phyloP scores from a whole-genome alignment of 1,139 yeast species.

The Dujonia santamariae region DNA sequence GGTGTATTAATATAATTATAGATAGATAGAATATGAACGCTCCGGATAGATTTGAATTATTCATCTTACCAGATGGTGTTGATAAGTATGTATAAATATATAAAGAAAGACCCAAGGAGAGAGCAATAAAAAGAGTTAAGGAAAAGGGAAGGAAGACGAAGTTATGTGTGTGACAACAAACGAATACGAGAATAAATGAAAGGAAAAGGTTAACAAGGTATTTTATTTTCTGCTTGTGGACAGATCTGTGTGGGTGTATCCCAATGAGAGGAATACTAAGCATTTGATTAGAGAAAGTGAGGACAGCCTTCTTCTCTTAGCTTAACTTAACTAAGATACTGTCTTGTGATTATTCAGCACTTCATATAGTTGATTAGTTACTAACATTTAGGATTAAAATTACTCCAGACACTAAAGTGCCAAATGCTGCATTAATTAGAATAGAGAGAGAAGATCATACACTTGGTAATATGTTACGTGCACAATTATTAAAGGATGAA shows the following conservation, averaged over 20 bases:
- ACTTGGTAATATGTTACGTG: slow-evolving; percentile 81
- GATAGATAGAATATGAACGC: slow-evolving; percentile 96
- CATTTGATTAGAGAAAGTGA: background rate
- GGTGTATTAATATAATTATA: no score
- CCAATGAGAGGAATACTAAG: background rate
- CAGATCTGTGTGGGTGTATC: background rate
- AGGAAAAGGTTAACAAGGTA: no score
- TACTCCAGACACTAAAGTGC: slow-evolving; percentile 92
- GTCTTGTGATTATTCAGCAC: background rate
- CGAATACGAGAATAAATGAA: no score
- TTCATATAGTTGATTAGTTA: slow-evolving; percentile 5
- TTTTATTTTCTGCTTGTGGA: background rate
- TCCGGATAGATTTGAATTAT: slow-evolving; percentile 97
- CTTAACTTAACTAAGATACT: background rate
- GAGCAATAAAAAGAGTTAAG: background rate
- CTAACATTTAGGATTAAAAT: slow-evolving; percentile 58
- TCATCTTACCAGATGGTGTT: slow-evolving; percentile 95
- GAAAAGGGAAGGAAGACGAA: background rate
- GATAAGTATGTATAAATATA: slow-evolving; percentile 52
- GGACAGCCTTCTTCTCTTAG: background rate
- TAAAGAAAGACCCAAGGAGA: background rate
- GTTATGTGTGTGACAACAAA: background rate
- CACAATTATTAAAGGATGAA: slow-evolving; percentile 81
- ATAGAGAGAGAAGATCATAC: slow-evolving; percentile 98
- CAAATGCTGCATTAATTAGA: slow-evolving; percentile 88